Conservation (phyloP, 169 alveolate genomes). For the Plasmodium ovale region DNA sequence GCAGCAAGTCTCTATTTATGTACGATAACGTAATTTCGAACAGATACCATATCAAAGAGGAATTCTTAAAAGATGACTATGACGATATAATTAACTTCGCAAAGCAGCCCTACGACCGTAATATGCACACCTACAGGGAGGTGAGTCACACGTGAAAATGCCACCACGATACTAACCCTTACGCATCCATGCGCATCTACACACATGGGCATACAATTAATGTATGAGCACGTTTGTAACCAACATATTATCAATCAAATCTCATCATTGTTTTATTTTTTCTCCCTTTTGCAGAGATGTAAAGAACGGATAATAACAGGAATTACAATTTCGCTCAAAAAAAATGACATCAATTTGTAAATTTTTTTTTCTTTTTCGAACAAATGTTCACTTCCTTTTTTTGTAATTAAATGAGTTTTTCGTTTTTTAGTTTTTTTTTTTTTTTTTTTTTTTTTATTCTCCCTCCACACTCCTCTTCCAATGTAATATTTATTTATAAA, state of each 20-base stretch:
- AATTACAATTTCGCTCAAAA: slow-evolving; percentile 24
- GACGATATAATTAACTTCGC: slow-evolving; percentile 19
- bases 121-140: slow-evolving; percentile 16
- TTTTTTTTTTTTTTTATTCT: neutral
- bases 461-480: too few relatives aligned
- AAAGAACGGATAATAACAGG: slow-evolving; percentile 52
- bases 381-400: neutral
- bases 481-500: too few relatives aligned
- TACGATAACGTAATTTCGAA: slow-evolving; percentile 28
- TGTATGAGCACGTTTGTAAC: too few relatives aligned
- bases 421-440: neutral
- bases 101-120: slow-evolving; percentile 9
- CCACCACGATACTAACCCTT: neutral
- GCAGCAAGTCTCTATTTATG: slow-evolving; percentile 31
- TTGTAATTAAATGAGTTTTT: neutral
- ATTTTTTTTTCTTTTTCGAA: neutral
- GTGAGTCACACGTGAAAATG: neutral
- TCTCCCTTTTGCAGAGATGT: slow-evolving; percentile 16
- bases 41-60: slow-evolving; percentile 12
- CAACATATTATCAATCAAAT: too few relatives aligned
- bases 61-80: slow-evolving; percentile 22
- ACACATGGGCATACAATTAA: too few relatives aligned
- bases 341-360: neutral
- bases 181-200: neutral
- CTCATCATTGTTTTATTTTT: neutral